Evolutionary conservation across 2,329 filamentous ascomycete species (phyloP).

Genomic region (Aspergillaceae sp.): DNA sequence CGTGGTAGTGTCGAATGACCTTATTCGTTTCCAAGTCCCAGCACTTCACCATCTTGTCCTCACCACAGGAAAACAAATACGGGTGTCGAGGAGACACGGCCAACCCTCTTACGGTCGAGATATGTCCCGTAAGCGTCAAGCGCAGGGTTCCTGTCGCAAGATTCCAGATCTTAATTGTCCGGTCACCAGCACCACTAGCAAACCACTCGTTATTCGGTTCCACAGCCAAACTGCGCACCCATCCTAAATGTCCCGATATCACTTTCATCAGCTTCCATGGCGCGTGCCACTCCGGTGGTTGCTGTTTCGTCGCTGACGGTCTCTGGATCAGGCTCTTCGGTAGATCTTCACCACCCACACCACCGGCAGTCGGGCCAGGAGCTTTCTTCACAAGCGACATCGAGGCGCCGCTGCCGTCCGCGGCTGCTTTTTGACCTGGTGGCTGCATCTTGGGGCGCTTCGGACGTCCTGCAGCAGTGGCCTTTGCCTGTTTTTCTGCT

Average conservation of each 20-base stretch:
- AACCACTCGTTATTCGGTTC: slow-evolving; percentile 98
- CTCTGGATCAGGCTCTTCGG: slow-evolving; percentile 55
- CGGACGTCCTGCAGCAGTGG: slow-evolving; percentile 52
- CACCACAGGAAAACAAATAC: slow-evolving; percentile 93
- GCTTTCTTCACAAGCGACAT: slow-evolving; percentile 47
- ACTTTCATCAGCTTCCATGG: slow-evolving; percentile 99
- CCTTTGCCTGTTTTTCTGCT: slow-evolving; percentile 67
- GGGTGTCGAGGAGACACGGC: slow-evolving; percentile 90
- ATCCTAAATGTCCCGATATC: slow-evolving; percentile 91
- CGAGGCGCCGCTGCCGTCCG: slow-evolving; percentile 41
- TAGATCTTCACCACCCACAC: slow-evolving; percentile 36
- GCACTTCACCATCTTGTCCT: slow-evolving; percentile 99
- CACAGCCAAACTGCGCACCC: slow-evolving; percentile 81
- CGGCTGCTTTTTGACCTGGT: slow-evolving; percentile 44
- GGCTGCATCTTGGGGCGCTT: slow-evolving; percentile 51
- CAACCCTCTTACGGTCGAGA: slow-evolving; percentile 83
- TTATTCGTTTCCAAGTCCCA: slow-evolving; percentile 99
- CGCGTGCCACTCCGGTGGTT: slow-evolving; percentile 88
- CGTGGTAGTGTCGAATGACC: slow-evolving; percentile 95
- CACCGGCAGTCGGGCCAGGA: slow-evolving; percentile 17
- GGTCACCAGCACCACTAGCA: slow-evolving; percentile 85
- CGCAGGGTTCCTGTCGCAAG: slow-evolving; percentile 76
- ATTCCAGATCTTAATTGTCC: slow-evolving; percentile 99
- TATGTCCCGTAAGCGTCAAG: slow-evolving; percentile 86
- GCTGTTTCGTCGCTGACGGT: slow-evolving; percentile 53